Evolutionary conservation across 2,329 filamentous ascomycete genomes (phyloP).

Genomic region (Thermothelomyces thermophilus): DNA sequence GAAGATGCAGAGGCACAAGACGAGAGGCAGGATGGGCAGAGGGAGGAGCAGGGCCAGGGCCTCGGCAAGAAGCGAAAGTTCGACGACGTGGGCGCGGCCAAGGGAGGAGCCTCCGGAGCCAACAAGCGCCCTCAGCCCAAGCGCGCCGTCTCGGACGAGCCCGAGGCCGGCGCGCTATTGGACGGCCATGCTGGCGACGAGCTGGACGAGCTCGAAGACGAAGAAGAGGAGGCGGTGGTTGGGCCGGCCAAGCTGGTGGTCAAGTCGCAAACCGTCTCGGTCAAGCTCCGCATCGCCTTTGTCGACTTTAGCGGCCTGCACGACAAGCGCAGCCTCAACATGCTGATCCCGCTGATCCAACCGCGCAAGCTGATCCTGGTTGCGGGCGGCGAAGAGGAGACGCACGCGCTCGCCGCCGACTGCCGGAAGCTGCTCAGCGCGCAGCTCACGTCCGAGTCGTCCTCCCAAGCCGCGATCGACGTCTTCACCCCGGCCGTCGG

Average conservation of each 20-base stretch:
- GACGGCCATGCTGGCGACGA: constrained; percentile 45
- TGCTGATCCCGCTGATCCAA: constrained; percentile 89
- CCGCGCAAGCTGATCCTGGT: constrained; percentile 93
- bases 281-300: constrained; percentile 73
- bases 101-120: constrained; percentile 37
- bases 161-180: constrained; percentile 33
- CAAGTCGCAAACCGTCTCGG: constrained; percentile 53
- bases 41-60: constrained; percentile 53
- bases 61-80: constrained; percentile 92
- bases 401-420: constrained; percentile 67
- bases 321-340: constrained; percentile 87
- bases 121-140: constrained; percentile 55
- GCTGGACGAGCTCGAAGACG: constrained; percentile 53
- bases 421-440: constrained; percentile 62
- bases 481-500: constrained; percentile 81
- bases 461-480: constrained; percentile 44
- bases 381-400: constrained; percentile 73
- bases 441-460: constrained; percentile 27
- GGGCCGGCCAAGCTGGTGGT: constrained; percentile 73
- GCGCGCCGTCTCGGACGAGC: constrained; percentile 39
- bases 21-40: constrained; percentile 43
- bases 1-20: constrained; percentile 65
- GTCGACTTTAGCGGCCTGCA: constrained; percentile 91
- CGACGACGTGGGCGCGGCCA: constrained; percentile 58
- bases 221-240: constrained; percentile 42